Percentiles rank a stretch among this genome's conserved stretches.
Evolutionary conservation across 108 stramenopile species (phyloP).

Genomic region (Schizochytrium sp.): DNA sequence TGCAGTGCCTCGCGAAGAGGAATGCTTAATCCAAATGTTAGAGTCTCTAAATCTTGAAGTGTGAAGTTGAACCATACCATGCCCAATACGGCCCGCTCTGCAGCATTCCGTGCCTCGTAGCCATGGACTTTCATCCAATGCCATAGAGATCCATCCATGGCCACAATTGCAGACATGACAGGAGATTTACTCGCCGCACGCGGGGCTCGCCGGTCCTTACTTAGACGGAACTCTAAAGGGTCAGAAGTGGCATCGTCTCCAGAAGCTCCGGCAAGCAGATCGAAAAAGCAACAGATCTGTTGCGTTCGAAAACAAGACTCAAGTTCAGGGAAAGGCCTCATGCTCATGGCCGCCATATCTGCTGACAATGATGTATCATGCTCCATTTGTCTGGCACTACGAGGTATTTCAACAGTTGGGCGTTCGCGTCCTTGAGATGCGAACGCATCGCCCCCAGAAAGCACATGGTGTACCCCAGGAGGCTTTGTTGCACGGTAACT

Average conservation of each 20-base stretch:
- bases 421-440: background rate
- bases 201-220: background rate
- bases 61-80: conserved; percentile 58
- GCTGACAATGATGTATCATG: background rate
- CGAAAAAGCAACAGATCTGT: conserved; percentile 49
- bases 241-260: conserved; percentile 49
- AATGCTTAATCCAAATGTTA: conserved; percentile 31
- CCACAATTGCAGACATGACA: conserved; percentile 59
- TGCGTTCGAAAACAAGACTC: conserved; percentile 49
- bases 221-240: conserved; percentile 51
- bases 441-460: background rate
- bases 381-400: background rate
- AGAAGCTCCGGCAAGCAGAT: conserved; percentile 5
- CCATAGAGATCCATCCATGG: conserved; percentile 16
- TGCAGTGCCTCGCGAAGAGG: conserved; percentile 79
- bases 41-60: conserved; percentile 46
- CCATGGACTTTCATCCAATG: conserved; percentile 57
- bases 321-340: conserved; percentile 48
- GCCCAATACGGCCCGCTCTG: conserved; percentile 39
- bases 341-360: background rate
- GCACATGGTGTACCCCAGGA: background rate
- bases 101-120: conserved; percentile 40
- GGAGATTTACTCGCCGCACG: background rate
- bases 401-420: background rate
- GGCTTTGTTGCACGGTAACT: conserved; percentile 6